phyloP scores from a whole-genome alignment of 2,329 filamentous ascomycete species.

The Huntiella moniliformis region DNA sequence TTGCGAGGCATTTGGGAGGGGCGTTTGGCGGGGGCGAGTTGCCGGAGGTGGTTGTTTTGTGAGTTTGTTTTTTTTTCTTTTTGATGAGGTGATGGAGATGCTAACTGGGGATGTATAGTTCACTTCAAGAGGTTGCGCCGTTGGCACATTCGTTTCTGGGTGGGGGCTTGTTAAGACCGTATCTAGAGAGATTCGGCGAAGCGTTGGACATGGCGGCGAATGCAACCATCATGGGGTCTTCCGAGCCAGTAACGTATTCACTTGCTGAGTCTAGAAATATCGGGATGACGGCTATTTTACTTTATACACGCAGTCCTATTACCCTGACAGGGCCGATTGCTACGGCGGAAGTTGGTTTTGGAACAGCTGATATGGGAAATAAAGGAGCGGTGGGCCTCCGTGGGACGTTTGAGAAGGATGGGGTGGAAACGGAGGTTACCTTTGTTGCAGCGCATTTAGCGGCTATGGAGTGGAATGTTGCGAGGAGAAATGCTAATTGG shows the following conservation, averaged over 20 bases:
- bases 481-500: slow-evolving; percentile 74
- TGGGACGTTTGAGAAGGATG: slow-evolving; percentile 34
- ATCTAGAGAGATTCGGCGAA: slow-evolving; percentile 51
- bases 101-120: slow-evolving; percentile 24
- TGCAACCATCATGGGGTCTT: slow-evolving; percentile 14
- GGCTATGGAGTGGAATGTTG: slow-evolving; percentile 63
- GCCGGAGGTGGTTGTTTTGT: slow-evolving; percentile 39
- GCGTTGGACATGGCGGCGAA: slow-evolving; percentile 52
- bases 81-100: background rate
- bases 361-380: slow-evolving; percentile 76
- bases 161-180: slow-evolving; percentile 56
- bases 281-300: slow-evolving; percentile 76
- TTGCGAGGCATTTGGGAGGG: slow-evolving; percentile 50
- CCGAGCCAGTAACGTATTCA: slow-evolving; percentile 31
- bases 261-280: slow-evolving; percentile 55
- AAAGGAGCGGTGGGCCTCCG: slow-evolving; percentile 80
- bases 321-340: slow-evolving; percentile 43
- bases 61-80: slow-evolving; percentile 17
- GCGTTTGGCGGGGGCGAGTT: slow-evolving; percentile 34
- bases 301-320: slow-evolving; percentile 52
- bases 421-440: slow-evolving; percentile 44
- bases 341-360: slow-evolving; percentile 69
- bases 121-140: slow-evolving; percentile 82
- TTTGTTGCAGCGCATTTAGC: slow-evolving; percentile 81
- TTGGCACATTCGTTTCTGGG: slow-evolving; percentile 73